These are phyloP conservation scores for Thelonectria rubi DNA, from an alignment of 2,329 filamentous ascomycete genomes.

Conservation along the genomic window DNA sequence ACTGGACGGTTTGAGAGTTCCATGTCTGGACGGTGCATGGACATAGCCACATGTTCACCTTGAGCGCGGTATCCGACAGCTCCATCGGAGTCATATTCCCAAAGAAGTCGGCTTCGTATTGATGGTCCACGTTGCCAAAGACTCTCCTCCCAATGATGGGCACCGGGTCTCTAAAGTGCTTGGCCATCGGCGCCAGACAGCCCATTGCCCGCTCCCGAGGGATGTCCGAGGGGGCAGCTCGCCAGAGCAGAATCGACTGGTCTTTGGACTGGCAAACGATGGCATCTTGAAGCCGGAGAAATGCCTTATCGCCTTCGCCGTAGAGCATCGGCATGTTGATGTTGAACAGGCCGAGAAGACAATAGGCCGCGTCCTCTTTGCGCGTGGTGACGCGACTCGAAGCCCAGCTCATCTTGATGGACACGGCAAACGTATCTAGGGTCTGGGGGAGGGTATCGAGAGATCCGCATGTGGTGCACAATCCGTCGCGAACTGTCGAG, in stretches of 20 bases:
- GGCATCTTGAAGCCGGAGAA: conserved; percentile 37
- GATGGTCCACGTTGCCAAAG: conserved; percentile 28
- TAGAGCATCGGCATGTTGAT: conserved; percentile 45
- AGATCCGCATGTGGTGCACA: conserved; percentile 23
- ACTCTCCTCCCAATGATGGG: conserved; percentile 31
- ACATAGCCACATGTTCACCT: conserved; percentile 33
- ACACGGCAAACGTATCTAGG: conserved; percentile 36
- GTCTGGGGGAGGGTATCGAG: conserved; percentile 33
- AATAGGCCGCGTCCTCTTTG: conserved; percentile 45
- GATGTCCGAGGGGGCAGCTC: not conserved
- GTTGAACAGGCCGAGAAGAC: conserved; percentile 43
- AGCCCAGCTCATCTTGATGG: conserved; percentile 43
- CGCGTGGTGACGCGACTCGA: conserved; percentile 38
- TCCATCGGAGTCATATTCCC: conserved; percentile 33
- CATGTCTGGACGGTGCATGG: conserved; percentile 27
- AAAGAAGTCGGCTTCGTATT: conserved; percentile 32
- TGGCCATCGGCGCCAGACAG: conserved; percentile 29
- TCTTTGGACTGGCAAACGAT: conserved; percentile 38
- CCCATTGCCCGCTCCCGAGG: conserved; percentile 20
- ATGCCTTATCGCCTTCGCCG: conserved; percentile 42
- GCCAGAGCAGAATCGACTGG: conserved; percentile 38
- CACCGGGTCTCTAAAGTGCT: conserved; percentile 26
- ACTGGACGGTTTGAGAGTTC: not conserved
- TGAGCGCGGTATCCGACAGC: conserved; percentile 33
- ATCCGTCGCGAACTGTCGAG: conserved; percentile 28